Evolutionary conservation across 768 basidiomycete species (phyloP), one percentile per base, ranked within the genome.

Genomic region (Auricularia sp.): DNA sequence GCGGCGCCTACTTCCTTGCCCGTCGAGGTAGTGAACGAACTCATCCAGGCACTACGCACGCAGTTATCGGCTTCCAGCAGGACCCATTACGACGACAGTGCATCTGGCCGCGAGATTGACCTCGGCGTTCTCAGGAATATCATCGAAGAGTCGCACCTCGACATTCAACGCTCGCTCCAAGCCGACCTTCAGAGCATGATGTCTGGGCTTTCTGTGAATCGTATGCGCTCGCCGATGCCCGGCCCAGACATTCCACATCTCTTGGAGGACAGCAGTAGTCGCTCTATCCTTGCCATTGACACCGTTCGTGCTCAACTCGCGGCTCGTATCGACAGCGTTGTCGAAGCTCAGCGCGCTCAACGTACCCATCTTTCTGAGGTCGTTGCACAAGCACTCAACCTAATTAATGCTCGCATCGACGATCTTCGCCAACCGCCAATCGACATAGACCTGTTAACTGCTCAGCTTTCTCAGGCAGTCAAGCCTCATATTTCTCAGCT

Each of bases 401-500:
- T 80, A 10, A 75, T 92, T 44, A 73, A 78, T 5, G 90, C 92
- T 0, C 79, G 83, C 63, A 75, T 93, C n/a, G 74, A 78, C 3
- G 79, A 85, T 1, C 71, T 88, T 24, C 86, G 82, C 34, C 77
- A 82, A 34, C 89, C 90, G 63, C 78, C 85, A 13, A 79, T 94
- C 61, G 90, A 94, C 71, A 90, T 93, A 70, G 89, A 92, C 42
- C 79, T 81, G 68, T 77, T 94, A 65, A 94, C 92, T 2, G 79
- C 78, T 56, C 84, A 85, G 69, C 83, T 94, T 16, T 82, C 88
- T 29, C 89, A 94, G 73, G 89, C 92, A 0, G 92, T 94, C 71
- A 92, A 93, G 70, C 92, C 92, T 6, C 88, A 92, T 68, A 92
- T 94, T 33, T 84, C 90, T 1, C 90, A 94, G 69, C 85, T 94